Evolutionary conservation across 371 early-diverging fungal species (phyloP), one percentile per base, ranked within the genome.

Genomic region (Dichotomocladium elegans): DNA sequence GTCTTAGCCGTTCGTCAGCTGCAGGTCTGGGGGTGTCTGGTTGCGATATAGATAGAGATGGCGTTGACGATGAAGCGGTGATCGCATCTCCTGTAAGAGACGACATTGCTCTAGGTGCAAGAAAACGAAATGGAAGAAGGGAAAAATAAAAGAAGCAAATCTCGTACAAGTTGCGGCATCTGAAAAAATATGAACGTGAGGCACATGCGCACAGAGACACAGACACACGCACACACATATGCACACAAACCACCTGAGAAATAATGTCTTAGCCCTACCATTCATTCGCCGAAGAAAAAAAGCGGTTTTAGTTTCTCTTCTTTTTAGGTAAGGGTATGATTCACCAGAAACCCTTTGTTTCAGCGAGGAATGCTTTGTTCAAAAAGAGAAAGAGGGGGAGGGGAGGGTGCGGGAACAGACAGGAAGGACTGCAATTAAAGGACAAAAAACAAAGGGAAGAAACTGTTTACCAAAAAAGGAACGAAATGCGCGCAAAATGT

Each of bases 401-500:
- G 40, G 22, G 14, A 33, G 34, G 12, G 3, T 12, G 34, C 34
- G 34, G 14, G 19, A 47, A 1, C 17, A 29, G 22, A 8, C 30
- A 15, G 8, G 0, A 22, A 14, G 34, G 28, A 34, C 1, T 19
- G 21, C 14, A 22, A 28, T 27, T 17, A 52, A 52, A 52, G 52
- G 44, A 24, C 30, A 30, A 42, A 29, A 21, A 29, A 25, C 22
- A 42, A 30, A 53, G 41, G 19, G 25, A 52, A 19, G 10, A 31
- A 15, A 31, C 5, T 10, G n/a, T 15, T 30, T 8, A 31, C 12
- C 12, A 44, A 44, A 44, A 41, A 46, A 46, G 31, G n/a, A 46
- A 46, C 11, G 28, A 28, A 46, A 29, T 72, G 76, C n/a, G 43
- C 63, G 67, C 55, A 86, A 83, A 63, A 80, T 89, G 3, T 94